phyloP scores from a whole-genome alignment of 106 monocot genomes.

The Allium cepa region DNA sequence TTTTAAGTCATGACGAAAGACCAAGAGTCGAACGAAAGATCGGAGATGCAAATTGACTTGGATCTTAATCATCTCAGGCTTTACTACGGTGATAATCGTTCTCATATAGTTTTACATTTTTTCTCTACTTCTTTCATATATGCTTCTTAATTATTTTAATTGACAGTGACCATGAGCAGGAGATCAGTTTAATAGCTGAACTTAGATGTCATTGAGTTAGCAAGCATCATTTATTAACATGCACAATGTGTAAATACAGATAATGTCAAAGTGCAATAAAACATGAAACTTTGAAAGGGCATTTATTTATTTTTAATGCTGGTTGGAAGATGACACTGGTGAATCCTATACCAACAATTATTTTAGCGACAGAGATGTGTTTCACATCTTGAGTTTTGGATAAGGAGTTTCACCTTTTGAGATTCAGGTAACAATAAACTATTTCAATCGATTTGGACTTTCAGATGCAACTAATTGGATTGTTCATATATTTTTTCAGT shows the following conservation, averaged over 20 bases:
- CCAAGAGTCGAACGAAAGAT: constrained; percentile 13
- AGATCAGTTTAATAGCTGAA: neutral
- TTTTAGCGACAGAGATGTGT: too few relatives aligned
- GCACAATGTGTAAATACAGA: neutral
- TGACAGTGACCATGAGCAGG: neutral
- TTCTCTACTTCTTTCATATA: neutral
- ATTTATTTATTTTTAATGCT: too few relatives aligned
- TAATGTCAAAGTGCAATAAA: neutral
- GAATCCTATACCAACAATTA: too few relatives aligned
- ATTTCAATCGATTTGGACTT: too few relatives aligned
- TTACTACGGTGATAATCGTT: constrained; percentile 53
- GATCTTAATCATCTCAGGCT: constrained; percentile 52
- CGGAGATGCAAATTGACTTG: constrained; percentile 68
- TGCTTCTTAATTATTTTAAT: neutral
- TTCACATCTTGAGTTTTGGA: too few relatives aligned
- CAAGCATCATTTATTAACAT: neutral
- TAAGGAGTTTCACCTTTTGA: too few relatives aligned
- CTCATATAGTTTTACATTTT: neutral
- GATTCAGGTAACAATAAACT: too few relatives aligned
- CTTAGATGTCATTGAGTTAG: neutral
- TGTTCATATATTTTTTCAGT: too few relatives aligned
- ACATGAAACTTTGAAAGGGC: too few relatives aligned
- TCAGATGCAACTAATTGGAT: too few relatives aligned
- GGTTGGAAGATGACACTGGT: too few relatives aligned
- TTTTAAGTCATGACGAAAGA: constrained; percentile 19